A percentile compares a stretch with the other conserved stretches of the same genome.
These are phyloP conservation scores for Stagonosporopsis rhizophila DNA, from an alignment of 2,329 filamentous ascomycete species.

Conservation along the genomic window DNA sequence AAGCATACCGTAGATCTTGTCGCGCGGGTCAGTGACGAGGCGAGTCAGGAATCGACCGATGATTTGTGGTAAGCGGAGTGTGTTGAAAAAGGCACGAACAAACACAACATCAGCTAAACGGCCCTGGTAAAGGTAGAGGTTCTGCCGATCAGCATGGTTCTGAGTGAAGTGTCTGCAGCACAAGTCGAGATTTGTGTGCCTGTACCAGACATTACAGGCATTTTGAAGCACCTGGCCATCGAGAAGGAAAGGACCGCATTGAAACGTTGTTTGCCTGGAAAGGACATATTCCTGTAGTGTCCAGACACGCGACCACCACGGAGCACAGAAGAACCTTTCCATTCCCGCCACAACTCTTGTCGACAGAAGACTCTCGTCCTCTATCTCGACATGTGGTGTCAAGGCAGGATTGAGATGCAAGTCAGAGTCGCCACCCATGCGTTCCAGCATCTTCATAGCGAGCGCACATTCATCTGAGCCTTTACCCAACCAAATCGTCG, in stretches of 20 bases:
- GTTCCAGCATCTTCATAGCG: neutral
- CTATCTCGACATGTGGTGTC: neutral
- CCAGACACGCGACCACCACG: conserved; percentile 4
- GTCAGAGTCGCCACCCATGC: neutral
- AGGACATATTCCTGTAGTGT: neutral
- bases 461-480: neutral
- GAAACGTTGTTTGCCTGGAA: neutral
- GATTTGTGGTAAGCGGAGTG: neutral
- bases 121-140: neutral
- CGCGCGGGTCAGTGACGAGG: neutral
- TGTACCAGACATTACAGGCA: too few species aligned
- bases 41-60: neutral
- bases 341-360: neutral
- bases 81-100: neutral
- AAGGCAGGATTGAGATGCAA: neutral
- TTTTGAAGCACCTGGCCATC: neutral
- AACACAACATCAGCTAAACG: neutral
- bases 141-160: neutral
- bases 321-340: neutral
- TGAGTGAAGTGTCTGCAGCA: too few species aligned
- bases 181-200: too few species aligned
- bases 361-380: neutral
- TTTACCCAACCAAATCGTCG: neutral
- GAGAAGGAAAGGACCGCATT: neutral
- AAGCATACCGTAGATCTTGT: conserved; percentile 1